phyloP scores from a whole-genome alignment of 163 green algal genomes.

The Scenedesmus sp. region DNA sequence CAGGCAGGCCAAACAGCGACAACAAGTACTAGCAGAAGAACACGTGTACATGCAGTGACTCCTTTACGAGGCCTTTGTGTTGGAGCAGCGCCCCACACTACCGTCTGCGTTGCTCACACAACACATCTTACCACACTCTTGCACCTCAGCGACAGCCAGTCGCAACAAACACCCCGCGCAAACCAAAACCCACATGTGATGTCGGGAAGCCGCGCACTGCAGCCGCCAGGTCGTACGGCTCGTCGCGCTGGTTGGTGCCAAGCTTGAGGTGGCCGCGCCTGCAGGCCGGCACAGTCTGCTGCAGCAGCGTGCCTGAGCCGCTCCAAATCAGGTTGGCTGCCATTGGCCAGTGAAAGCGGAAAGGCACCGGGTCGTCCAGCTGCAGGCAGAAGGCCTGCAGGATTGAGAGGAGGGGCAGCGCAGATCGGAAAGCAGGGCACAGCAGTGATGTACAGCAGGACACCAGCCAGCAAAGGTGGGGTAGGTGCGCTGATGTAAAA shows the following conservation, averaged over 20 bases:
- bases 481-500: too few species aligned
- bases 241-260: conserved; percentile 81
- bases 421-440: conserved; percentile 11
- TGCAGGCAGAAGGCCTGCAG: conserved; percentile 72
- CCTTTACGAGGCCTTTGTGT: too few species aligned
- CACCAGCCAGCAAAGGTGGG: not conserved
- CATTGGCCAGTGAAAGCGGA: conserved; percentile 83
- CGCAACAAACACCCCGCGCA: too few species aligned
- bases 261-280: conserved; percentile 69
- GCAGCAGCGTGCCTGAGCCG: conserved; percentile 63
- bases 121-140: too few species aligned
- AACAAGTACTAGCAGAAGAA: too few species aligned
- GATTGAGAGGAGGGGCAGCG: not conserved
- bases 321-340: conserved; percentile 22
- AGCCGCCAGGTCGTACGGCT: conserved; percentile 65
- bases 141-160: too few species aligned
- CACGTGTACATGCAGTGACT: too few species aligned
- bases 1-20: not conserved
- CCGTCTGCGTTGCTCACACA: too few species aligned
- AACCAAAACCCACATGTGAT: not conserved
- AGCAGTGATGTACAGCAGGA: not conserved
- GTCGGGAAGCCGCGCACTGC: conserved; percentile 11
- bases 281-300: conserved; percentile 54
- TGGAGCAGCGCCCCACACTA: too few species aligned
- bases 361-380: conserved; percentile 76